Evolutionary conservation across 768 basidiomycete species (phyloP), one percentile per base, ranked within the genome.

Genomic region (Rhodotorula sphaerocarpa): DNA sequence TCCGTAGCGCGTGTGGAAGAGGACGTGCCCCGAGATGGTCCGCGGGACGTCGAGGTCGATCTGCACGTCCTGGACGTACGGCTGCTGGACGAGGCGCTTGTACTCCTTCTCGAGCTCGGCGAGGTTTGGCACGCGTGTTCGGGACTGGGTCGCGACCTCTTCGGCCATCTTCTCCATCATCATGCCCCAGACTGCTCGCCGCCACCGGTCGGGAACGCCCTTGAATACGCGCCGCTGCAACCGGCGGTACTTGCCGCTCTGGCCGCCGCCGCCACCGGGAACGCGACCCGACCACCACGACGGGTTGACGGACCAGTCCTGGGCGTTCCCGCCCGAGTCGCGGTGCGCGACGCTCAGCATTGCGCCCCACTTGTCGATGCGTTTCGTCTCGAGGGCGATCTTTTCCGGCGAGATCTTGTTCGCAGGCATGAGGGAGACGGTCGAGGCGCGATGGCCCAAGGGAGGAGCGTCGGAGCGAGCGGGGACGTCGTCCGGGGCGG

Each of bases 41-140:
- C 95, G 78, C 5, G 95, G 95, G 2, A 97, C 92, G 72, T 99
- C 95, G 68, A 99, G 79, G 77, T 99, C 95, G 69, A 97, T 96
- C 78, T 97, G 95, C 36, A 96, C 83, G 75, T 99, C 95, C 73
- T 90, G 92, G 14, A 78, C 81, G 44, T 90, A 93, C 23, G 91
- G 86, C 61, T 82, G 82, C 53, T 91, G 87, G 66, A 91, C 73
- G 12, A 79, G 79, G 34, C 27, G 41, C 34, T 50, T 41, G 57
- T 61, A 65, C 63, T 67, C 66, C 7, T 28, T 5, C 46, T 36
- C 45, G 39, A 64, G 46, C 41, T 59, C 52, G 9, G 50, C 57
- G 34, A 65, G 44, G 6, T n/a, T 55, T 31, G 57, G 67, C 10
- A 54, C 50, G 6, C 46, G 16, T 1, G 46, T 23, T 12, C 33